These are phyloP conservation scores for Coemansia sp. DNA, from an alignment of 192 early-diverging fungal species.

Conservation along the genomic window DNA sequence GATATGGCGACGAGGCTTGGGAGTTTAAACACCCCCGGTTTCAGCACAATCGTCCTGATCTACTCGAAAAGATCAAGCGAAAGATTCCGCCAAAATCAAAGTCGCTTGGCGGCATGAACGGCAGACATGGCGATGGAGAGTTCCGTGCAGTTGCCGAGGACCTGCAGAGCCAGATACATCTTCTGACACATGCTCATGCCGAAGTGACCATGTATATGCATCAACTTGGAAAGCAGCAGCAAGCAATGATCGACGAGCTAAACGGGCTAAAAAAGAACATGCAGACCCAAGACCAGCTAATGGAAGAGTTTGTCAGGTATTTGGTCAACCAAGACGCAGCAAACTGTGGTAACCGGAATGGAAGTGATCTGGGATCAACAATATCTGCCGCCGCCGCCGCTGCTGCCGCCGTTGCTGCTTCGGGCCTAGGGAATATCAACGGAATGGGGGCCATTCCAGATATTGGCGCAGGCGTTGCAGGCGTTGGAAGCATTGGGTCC, in stretches of 20 bases:
- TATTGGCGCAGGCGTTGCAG: constrained; percentile 21
- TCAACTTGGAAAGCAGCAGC: constrained; percentile 55
- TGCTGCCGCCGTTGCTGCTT: constrained; percentile 34
- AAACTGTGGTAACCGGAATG: constrained; percentile 17
- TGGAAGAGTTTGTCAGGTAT: constrained; percentile 56
- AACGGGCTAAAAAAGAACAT: constrained; percentile 57
- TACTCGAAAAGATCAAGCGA: constrained; percentile 71
- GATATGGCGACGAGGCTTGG: constrained; percentile 67
- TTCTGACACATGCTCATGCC: constrained; percentile 54
- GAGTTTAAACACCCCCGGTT: constrained; percentile 88
- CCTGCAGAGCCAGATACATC: constrained; percentile 52
- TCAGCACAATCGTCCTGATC: constrained; percentile 68
- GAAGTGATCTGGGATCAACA: constrained; percentile 27
- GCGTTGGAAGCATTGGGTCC: constrained; percentile 2
- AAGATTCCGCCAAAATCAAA: constrained; percentile 61
- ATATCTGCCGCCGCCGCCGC: constrained; percentile 31
- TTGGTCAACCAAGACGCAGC: constrained; percentile 52
- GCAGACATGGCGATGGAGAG: constrained; percentile 39
- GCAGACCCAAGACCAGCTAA: constrained; percentile 56
- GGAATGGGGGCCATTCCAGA: constrained; percentile 29
- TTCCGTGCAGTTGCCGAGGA: constrained; percentile 48
- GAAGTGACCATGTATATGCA: constrained; percentile 58
- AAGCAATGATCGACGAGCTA: constrained; percentile 53
- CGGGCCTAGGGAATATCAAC: constrained; percentile 28
- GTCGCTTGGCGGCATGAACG: constrained; percentile 42